Conservation (phyloP, 768 basidiomycete genomes). For the Rhodosporidiobolus odoratus region DNA sequence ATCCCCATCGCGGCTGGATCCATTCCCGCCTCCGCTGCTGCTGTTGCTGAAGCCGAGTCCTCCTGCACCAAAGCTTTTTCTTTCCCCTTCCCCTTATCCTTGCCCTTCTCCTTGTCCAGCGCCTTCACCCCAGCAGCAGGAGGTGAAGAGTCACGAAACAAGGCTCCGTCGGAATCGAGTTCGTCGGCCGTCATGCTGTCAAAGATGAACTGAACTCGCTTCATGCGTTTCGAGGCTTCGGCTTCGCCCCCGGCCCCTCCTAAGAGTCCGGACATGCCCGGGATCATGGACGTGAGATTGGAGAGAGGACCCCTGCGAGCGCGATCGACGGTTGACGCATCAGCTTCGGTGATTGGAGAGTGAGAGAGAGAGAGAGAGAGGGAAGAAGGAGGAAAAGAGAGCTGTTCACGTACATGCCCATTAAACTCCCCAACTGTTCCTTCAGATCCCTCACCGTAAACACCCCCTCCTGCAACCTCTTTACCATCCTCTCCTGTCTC, state of each 20-base stretch:
- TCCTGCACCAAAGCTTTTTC: too few relatives aligned
- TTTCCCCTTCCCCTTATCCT: constrained; percentile 34
- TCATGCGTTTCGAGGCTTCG: constrained; percentile 82
- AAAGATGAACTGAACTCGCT: constrained; percentile 97
- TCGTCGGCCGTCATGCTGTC: constrained; percentile 93
- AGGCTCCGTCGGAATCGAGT: constrained; percentile 87
- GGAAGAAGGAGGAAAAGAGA: constrained; percentile 4
- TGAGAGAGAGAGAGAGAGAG: neutral
- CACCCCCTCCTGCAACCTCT: constrained; percentile 95
- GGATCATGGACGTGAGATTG: constrained; percentile 98
- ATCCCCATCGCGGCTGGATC: constrained; percentile 46
- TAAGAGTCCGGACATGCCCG: constrained; percentile 84
- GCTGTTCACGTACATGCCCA: constrained; percentile 74
- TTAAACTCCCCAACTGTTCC: constrained; percentile 93
- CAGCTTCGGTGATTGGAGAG: neutral
- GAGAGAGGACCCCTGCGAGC: constrained; percentile 84
- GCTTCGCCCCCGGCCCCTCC: constrained; percentile 75
- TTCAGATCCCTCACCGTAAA: constrained; percentile 95
- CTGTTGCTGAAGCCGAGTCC: too few relatives aligned
- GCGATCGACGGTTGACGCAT: neutral
- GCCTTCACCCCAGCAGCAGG: constrained; percentile 7
- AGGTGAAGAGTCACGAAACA: constrained; percentile 56
- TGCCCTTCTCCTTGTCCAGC: constrained; percentile 45
- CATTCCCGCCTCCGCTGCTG: too few relatives aligned
- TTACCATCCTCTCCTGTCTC: constrained; percentile 94